Base-by-base conservation (phyloP, 1,284 basidiomycete species). In the Leccinum olivaceoglutinosum region DNA sequence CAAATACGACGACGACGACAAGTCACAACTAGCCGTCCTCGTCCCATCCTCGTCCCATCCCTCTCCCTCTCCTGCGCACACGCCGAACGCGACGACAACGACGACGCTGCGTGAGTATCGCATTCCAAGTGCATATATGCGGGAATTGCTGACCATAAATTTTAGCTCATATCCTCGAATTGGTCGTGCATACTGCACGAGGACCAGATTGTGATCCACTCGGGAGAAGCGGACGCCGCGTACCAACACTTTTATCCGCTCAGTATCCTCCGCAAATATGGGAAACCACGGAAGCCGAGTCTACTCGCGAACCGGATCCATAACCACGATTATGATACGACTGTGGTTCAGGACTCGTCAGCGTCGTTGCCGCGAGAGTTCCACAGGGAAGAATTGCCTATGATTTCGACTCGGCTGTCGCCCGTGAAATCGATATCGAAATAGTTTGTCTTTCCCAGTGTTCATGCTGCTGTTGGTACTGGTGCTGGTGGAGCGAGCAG, bases 181-280 rank as follows among this genome's bases (percentile, higher is more conserved):
- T 90, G 88, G 88, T 89, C 87, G 36, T 90, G 88, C 69, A 88
- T 89, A 56, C 74, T 89, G 16, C 75, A 80, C 68, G 74, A 81
- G 44, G 76, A 80, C 54, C 81, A 87, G 64, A 85, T 90, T 62
- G 86, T 89, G 39, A 87, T 90, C 38, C 88, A 90, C 68, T 86
- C 83, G 41, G 88, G 89, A 25, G 64, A 71, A 65, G 72, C 70
- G 32, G 72, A 71, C 5, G 70, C 71, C 8, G 71, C 71, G 1
- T 76, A 65, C 53, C 75, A 74, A 60, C 74, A 74, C 59, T 74
- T 74, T 58, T 74, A 74, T 62, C 75, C 75, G 5, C 71, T 74
- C 36, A 65, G n/a, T 25, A 60, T 68, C 53, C 73, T 74, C 32
- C 70, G 68, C 55, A 69, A 63, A 34, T 69, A 68, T 38, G 51